phyloP scores from a whole-genome alignment of 495 filamentous ascomycete species.

The Melanomma pulvis-pyrius region DNA sequence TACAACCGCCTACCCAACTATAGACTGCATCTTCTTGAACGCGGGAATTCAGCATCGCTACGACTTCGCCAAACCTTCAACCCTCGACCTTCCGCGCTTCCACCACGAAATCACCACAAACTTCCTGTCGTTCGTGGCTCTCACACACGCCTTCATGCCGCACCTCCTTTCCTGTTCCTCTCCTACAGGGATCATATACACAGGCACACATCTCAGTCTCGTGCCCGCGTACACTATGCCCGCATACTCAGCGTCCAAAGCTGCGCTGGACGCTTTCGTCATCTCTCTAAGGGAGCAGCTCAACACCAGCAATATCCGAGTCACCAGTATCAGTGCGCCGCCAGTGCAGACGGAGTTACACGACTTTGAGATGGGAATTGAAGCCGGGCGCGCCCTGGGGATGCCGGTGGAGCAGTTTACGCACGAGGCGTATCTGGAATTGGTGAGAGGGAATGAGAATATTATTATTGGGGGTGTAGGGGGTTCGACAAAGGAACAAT shows the following conservation, averaged over 20 bases:
- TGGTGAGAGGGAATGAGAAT: conserved; percentile 10
- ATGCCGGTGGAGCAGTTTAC: conserved; percentile 21
- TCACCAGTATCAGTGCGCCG: background rate
- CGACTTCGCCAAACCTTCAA: conserved; percentile 20
- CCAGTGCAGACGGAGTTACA: conserved; percentile 23
- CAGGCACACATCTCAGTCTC: conserved; percentile 50
- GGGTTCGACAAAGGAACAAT: conserved; percentile 1
- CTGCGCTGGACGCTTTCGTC: conserved; percentile 51
- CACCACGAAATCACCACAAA: conserved; percentile 33
- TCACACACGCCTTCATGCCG: conserved; percentile 35
- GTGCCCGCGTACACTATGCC: conserved; percentile 48
- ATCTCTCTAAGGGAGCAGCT: conserved; percentile 21
- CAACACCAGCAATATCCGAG: background rate
- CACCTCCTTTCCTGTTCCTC: conserved; percentile 19
- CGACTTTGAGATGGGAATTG: conserved; percentile 7
- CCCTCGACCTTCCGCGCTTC: conserved; percentile 17
- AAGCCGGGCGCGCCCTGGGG: conserved; percentile 5
- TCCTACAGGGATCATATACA: conserved; percentile 20
- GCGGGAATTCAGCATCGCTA: conserved; percentile 26
- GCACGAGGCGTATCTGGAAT: conserved; percentile 1
- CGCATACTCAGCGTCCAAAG: conserved; percentile 51
- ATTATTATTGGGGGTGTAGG: conserved; percentile 13
- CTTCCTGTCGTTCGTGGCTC: conserved; percentile 29
- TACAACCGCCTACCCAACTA: conserved; percentile 18
- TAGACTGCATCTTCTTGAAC: conserved; percentile 40